A percentile compares a stretch with the other conserved stretches of the same genome.
phyloP scores from a whole-genome alignment of 2,329 filamentous ascomycete species.

The Claviceps monticola region DNA sequence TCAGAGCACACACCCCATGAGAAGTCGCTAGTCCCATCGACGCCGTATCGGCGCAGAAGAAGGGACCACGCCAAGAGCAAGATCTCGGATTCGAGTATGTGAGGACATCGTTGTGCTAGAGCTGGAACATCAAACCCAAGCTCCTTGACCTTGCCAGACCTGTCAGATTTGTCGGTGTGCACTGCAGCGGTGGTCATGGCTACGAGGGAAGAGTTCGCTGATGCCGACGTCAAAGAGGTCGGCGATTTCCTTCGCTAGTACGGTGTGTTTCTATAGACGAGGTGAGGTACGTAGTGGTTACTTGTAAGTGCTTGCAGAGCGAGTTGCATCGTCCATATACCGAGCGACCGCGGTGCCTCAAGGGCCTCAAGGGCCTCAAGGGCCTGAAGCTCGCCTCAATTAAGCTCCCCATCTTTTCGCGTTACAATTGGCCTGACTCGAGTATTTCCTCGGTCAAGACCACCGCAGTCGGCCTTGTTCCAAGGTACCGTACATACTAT shows the following conservation, averaged over 20 bases:
- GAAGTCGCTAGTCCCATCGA: background rate
- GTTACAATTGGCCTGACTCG: background rate
- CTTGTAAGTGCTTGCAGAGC: background rate
- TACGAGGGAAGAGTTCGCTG: background rate
- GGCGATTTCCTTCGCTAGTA: background rate
- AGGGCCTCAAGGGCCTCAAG: too few species aligned
- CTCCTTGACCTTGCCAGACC: background rate
- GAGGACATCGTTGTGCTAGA: background rate
- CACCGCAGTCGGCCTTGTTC: background rate
- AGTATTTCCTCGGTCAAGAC: too few species aligned
- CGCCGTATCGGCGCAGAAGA: background rate
- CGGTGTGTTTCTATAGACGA: background rate
- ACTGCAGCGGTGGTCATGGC: background rate
- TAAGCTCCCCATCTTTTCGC: background rate
- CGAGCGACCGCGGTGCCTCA: background rate
- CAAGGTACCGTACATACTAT: background rate
- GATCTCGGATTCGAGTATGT: background rate
- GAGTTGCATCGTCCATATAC: background rate
- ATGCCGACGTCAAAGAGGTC: background rate
- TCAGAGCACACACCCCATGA: background rate
- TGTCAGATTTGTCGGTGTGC: background rate
- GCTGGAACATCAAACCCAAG: background rate
- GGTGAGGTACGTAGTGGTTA: background rate
- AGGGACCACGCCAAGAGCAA: constrained; percentile 2
- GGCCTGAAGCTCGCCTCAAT: background rate